Evolutionary conservation across 345 rosid species (phyloP), one percentile per base, ranked within the genome.

Genomic region (Euphorbia tirucalli): DNA sequence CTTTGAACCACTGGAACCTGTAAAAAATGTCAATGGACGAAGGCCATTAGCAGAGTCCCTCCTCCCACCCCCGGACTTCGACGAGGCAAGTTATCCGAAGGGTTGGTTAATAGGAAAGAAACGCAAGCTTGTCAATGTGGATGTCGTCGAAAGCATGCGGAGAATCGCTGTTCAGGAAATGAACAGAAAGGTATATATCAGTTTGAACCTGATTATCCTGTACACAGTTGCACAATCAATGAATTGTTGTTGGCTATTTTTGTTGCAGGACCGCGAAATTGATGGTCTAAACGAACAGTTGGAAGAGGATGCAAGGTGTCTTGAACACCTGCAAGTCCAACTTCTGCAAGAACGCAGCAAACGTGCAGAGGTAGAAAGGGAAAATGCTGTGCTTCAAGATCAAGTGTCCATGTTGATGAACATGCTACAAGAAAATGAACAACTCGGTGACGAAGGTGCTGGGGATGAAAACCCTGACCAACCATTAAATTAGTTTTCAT

Each of bases 61-160:
- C 43, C 84, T 93, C 56, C 97, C 98, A 18, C 97, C 98, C 1
- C 98, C 97, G 0, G 98, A 93, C 83, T 91, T 93, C 5, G 98
- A 93, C 70, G 59, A 88, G 48, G 83, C 97, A 0, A 79, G 69
- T 83, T 93, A 93, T 78, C 96, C 98, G 0, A 90, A 89, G 69
- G 98, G 97, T 5, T 93, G 98, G 97, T 79, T 93, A 73, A 82
- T 93, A 0, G 98, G 98, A 59, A 93, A 93, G 85, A 93, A 86
- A 89, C 85, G 98, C 65, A 93, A 93, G 81, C 83, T 93, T 32
- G 98, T 91, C 25, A 91, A 91, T 76, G 93, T 93, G 39, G 98
- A 93, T 71, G 97, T 93, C 0, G 98, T 93, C 21, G 98, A 93
- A 83, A 90, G 96, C 78, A 93, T 93, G 98, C 82, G 98, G 44